Base-by-base conservation (phyloP, 306 rosid species). In the Rosa multiflora region DNA sequence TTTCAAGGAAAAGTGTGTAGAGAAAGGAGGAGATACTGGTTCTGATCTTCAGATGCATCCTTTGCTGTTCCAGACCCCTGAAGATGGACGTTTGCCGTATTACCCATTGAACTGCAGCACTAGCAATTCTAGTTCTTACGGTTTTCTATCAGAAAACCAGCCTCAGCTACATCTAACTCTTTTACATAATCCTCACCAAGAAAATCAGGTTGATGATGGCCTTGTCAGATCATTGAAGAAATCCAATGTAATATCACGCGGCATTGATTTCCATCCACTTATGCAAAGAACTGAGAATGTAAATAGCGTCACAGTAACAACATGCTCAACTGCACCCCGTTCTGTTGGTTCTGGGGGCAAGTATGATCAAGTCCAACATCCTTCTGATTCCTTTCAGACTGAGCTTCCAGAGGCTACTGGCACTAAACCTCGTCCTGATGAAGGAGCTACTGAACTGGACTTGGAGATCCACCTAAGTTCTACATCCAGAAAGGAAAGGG, bases 251-350 rank as follows among this genome's bases (percentile, higher is more conserved):
- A 64, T 75, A 80, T 79, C 93, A 64, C 83, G 70, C 49, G 90
- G 93, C 78, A 85, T 93, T 91, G 99, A 89, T 85, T 95, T 95
- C 88, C 99, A 95, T 81, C 99, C 98, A 51, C 93, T 95, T 76
- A 83, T 93, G 87, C 98, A 89, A 90, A 95, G 94, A 87, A 86
- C 88, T 62, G 86, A 81, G 78, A 86, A 79, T 75, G 67, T 12
- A 29, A 68, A 72, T 58, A 56, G 61, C 35, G 79, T 58, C 18
- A 52, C 75, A 15, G 56, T 35, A 39, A 44, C 71, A 43, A 51
- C 77, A 47, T 75, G 67, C 73, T 62, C 84, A 77, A 76, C 76
- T 42, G 53, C 67, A 70, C 79, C 46, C 15, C 53, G 73, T 21
- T 76, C 83, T 48, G 72, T 23, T 44, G 58, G 82, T 76, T 82